Percentiles rank a stretch among this genome's conserved stretches.
phyloP scores from a whole-genome alignment of 108 stramenopile species.

The Aurantiochytrium sp. region DNA sequence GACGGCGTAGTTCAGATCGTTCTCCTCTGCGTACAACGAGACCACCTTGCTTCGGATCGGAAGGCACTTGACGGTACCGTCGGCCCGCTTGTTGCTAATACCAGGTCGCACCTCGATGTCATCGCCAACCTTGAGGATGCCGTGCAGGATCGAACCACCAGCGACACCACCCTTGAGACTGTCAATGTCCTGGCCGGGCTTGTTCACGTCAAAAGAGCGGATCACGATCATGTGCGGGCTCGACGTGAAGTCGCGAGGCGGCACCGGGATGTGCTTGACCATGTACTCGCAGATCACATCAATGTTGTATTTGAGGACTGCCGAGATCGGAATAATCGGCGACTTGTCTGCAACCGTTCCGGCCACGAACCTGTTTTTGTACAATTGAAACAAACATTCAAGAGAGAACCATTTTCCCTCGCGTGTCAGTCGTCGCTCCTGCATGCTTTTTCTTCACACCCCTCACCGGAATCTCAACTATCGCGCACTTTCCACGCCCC shows the following conservation, averaged over 20 bases:
- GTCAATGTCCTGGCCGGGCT: conserved; percentile 94
- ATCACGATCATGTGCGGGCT: conserved; percentile 94
- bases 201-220: conserved; percentile 98
- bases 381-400: not conserved
- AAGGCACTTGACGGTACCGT: conserved; percentile 70
- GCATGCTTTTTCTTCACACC: not conserved
- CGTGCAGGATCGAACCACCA: conserved; percentile 94
- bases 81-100: conserved; percentile 86
- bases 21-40: conserved; percentile 85
- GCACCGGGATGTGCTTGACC: conserved; percentile 86
- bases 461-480: not conserved
- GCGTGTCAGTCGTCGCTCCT: not conserved
- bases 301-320: conserved; percentile 96
- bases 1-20: conserved; percentile 94
- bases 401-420: not conserved
- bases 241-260: conserved; percentile 82
- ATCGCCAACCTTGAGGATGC: conserved; percentile 90
- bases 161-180: conserved; percentile 92
- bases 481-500: not conserved
- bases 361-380: not conserved
- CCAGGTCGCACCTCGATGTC: conserved; percentile 99
- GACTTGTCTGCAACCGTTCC: conserved; percentile 94
- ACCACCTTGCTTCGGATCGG: conserved; percentile 81
- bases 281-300: conserved; percentile 97
- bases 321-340: conserved; percentile 94